Base-by-base conservation (phyloP, 768 basidiomycete species). In the Austroboletus festivus region DNA sequence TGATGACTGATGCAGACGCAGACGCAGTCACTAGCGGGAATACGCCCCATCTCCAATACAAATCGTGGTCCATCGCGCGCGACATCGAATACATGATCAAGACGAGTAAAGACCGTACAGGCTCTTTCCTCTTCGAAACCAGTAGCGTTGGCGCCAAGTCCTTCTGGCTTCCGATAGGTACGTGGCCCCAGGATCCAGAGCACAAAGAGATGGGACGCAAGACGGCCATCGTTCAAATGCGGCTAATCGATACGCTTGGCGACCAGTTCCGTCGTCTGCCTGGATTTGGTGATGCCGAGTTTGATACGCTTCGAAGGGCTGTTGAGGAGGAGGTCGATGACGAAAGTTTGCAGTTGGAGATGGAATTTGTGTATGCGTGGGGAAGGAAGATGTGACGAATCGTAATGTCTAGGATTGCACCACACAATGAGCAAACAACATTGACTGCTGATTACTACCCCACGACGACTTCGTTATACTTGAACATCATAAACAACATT, bases 91-190 rank as follows among this genome's bases (percentile, higher is more conserved):
- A 26, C n/a, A 28, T 37, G 7, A 42, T 48, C 28, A n/a, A 24
- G 16, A 3, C 15, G 5, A 28, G 40, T 20, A 37, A 28, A 28
- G n/a, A 21, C 16, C 8, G 12, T 21, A 28, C 24, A 13, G 41
- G 41, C 5, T 5, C 26, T 11, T 20, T 34, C 11, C 47, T 42
- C 16, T 48, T 48, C 5, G 41, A 48, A 26, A 42, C n/a, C n/a
- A n/a, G n/a, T n/a, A n/a, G 20, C 3, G 26, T 40, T 10, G 41
- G 19, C 16, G 15, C 20, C 34, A 42, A 37, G 20, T 21, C 47
- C 7, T 48, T 48, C 24, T 48, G 31, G 9, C 41, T 48, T 20
- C 47, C 47, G 18, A 42, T 48, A n/a, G 47, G 47, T 20, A 48
- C 47, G 7, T 48, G 47, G 47, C 47, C 47, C n/a, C 5, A 42